Evolutionary conservation across 495 filamentous ascomycete genomes (phyloP).

Genomic region (Podospora comata): DNA sequence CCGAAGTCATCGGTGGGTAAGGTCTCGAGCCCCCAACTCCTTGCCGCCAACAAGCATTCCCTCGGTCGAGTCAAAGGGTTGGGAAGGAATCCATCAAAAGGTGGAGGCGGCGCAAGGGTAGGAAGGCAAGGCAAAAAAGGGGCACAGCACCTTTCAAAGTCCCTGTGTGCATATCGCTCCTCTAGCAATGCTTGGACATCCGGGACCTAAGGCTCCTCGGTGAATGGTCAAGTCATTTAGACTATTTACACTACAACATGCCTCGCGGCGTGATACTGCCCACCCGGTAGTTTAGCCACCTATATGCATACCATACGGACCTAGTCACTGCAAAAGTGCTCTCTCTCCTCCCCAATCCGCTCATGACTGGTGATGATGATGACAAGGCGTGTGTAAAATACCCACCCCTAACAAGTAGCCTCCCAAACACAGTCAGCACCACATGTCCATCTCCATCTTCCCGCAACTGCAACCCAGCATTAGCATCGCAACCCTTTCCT

Average conservation of each 20-base stretch:
- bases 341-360: background rate
- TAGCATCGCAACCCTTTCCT: background rate
- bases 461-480: background rate
- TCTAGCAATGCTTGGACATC: background rate
- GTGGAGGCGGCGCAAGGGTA: background rate
- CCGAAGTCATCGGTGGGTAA: background rate
- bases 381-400: background rate
- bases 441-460: background rate
- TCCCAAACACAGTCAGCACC: background rate
- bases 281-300: background rate
- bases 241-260: background rate
- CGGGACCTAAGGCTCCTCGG: background rate
- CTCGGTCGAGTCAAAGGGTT: background rate
- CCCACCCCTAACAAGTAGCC: background rate
- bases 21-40: background rate
- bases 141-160: background rate
- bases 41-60: background rate
- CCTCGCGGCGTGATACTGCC: background rate
- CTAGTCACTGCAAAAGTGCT: background rate
- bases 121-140: background rate
- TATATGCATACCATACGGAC: background rate
- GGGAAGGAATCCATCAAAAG: background rate
- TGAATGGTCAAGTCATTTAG: background rate
- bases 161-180: background rate
- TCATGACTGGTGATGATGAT: too few species aligned